Conservation (phyloP, 345 rosid species). For the Lumnitzera racemosa region DNA sequence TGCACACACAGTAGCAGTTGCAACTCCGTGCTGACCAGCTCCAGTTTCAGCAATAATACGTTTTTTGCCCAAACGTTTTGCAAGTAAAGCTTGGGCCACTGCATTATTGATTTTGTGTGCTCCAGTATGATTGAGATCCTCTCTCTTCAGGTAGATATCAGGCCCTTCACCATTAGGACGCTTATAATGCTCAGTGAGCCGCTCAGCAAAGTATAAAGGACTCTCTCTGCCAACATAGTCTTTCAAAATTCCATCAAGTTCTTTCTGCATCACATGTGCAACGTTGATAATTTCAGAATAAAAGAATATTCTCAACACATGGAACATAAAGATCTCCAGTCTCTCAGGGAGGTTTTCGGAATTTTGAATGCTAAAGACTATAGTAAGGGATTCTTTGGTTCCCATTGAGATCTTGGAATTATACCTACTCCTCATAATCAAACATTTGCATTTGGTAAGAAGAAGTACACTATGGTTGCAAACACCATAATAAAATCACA, state of each 20-base stretch:
- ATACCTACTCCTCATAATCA: no score
- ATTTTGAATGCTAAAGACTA: no score
- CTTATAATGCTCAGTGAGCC: slow-evolving; percentile 78
- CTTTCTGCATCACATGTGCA: slow-evolving; percentile 35
- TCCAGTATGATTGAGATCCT: slow-evolving; percentile 91
- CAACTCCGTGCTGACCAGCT: slow-evolving; percentile 97
- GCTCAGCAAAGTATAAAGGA: slow-evolving; percentile 83
- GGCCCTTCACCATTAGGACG: slow-evolving; percentile 80
- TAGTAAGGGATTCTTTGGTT: no score
- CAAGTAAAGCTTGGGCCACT: slow-evolving; percentile 80
- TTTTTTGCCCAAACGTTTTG: slow-evolving; percentile 74
- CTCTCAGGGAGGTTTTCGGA: no score
- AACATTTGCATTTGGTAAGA: no score
- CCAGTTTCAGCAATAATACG: slow-evolving; percentile 93
- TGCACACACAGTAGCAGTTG: slow-evolving; percentile 94
- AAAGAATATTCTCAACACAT: no score
- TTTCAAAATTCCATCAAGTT: slow-evolving; percentile 65
- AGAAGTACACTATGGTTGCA: no score
- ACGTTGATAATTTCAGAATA: no score
- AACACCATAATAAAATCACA: no score
- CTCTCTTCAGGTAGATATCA: slow-evolving; percentile 81
- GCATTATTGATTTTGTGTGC: slow-evolving; percentile 95
- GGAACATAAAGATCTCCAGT: no score
- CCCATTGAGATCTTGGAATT: no score
- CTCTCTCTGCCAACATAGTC: slow-evolving; percentile 94